phyloP scores from a whole-genome alignment of 2,329 filamentous ascomycete species.

The Trichoderma simmonsii region DNA sequence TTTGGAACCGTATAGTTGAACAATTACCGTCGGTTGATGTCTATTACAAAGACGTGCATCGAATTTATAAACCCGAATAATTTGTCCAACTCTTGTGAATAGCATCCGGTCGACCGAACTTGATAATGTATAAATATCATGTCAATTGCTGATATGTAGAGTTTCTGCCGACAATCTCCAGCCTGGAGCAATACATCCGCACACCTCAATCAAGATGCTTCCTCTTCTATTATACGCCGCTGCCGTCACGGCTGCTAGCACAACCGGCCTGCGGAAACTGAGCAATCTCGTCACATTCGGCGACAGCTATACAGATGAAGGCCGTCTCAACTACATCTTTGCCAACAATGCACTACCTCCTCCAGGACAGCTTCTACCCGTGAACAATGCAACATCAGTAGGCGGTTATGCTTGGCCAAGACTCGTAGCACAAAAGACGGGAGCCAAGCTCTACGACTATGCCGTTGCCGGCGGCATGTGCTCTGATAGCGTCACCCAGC shows the following conservation, averaged over 20 bases:
- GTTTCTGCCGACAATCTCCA: background rate
- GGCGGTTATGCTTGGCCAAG: constrained; percentile 69
- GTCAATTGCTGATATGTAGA: background rate
- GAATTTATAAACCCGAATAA: background rate
- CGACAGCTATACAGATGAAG: constrained; percentile 75
- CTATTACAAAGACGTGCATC: background rate
- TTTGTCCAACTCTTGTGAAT: background rate
- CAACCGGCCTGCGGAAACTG: constrained; percentile 1
- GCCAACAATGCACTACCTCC: constrained; percentile 61
- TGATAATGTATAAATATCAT: constrained; percentile 2
- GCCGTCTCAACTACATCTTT: constrained; percentile 61
- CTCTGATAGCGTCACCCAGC: constrained; percentile 57
- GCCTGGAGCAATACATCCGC: background rate
- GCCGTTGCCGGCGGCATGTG: constrained; percentile 71
- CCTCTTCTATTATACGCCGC: background rate
- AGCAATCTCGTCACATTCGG: constrained; percentile 66
- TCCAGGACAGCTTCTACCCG: constrained; percentile 48
- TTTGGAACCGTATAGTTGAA: background rate
- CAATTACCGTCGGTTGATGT: constrained; percentile 11
- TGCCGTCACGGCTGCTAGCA: background rate
- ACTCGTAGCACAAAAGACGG: constrained; percentile 59
- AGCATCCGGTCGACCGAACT: background rate
- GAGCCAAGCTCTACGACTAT: constrained; percentile 61
- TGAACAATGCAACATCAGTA: constrained; percentile 52
- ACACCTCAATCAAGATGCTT: background rate